Percentiles rank a stretch among this genome's conserved stretches.
phyloP scores from a whole-genome alignment of 1,284 basidiomycete genomes.

The Ustilago crameri region DNA sequence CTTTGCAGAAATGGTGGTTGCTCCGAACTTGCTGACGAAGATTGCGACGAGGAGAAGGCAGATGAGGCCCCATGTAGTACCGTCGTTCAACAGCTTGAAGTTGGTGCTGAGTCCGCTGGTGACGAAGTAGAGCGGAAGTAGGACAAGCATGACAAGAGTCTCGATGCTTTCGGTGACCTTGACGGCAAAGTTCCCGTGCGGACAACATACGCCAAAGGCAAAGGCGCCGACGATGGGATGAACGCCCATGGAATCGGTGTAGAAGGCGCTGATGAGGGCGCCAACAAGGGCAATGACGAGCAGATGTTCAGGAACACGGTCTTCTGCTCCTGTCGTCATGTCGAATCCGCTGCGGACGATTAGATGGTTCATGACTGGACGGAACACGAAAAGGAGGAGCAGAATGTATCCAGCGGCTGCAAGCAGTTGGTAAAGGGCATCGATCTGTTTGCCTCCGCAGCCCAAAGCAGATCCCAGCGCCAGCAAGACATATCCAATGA shows the following conservation, averaged over 20 bases:
- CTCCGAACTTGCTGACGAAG: conserved; percentile 52
- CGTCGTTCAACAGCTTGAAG: conserved; percentile 49
- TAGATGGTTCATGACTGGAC: conserved; percentile 41
- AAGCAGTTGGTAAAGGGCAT: conserved; percentile 53
- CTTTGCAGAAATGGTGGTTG: conserved; percentile 39
- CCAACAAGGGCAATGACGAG: conserved; percentile 44
- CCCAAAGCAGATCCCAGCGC: conserved; percentile 46
- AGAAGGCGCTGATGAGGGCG: conserved; percentile 47
- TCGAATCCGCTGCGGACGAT: conserved; percentile 41
- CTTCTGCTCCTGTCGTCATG: conserved; percentile 31
- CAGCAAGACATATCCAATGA: conserved; percentile 54
- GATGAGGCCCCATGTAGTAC: conserved; percentile 50
- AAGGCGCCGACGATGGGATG: conserved; percentile 56
- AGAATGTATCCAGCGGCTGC: conserved; percentile 41
- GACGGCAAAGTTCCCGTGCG: conserved; percentile 53
- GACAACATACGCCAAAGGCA: conserved; percentile 48
- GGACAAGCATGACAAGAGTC: conserved; percentile 40
- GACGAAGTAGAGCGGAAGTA: conserved; percentile 56
- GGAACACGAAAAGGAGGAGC: conserved; percentile 47
- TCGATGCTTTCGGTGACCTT: conserved; percentile 53
- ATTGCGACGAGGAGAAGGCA: conserved; percentile 45
- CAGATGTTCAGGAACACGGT: conserved; percentile 43
- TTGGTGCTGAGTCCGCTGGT: conserved; percentile 47
- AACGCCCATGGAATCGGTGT: conserved; percentile 47
- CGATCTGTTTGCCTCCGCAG: conserved; percentile 44